Conservation (phyloP, 257 asterid genomes). For the Leonotis leonurus region DNA sequence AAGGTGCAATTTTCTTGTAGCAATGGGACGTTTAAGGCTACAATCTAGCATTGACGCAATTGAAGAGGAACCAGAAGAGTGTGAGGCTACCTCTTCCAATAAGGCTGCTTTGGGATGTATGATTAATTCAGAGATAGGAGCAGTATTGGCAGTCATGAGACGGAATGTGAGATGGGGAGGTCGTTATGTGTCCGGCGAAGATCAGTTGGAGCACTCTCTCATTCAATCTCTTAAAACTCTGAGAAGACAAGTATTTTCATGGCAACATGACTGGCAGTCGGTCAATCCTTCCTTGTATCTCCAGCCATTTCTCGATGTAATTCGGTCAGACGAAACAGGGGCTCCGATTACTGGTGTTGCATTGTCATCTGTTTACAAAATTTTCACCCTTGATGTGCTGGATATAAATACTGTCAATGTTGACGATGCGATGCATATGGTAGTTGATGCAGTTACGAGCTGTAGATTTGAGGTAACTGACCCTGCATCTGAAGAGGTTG, state of each 20-base stretch:
- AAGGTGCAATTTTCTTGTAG: slow-evolving; percentile 19
- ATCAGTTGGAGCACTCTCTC: slow-evolving; percentile 91
- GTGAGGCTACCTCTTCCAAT: slow-evolving; percentile 51
- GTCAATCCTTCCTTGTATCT: slow-evolving; percentile 76
- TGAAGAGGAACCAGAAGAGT: slow-evolving; percentile 96
- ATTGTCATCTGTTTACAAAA: slow-evolving; percentile 81
- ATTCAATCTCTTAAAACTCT: slow-evolving; percentile 80
- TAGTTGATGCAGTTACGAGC: slow-evolving; percentile 96
- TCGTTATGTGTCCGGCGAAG: slow-evolving; percentile 91
- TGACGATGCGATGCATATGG: slow-evolving; percentile 82
- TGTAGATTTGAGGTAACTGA: slow-evolving; percentile 96
- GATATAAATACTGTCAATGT: slow-evolving; percentile 59
- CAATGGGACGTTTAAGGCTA: slow-evolving; percentile 78
- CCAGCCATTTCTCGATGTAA: slow-evolving; percentile 91
- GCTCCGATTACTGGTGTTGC: slow-evolving; percentile 93
- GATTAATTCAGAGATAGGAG: slow-evolving; percentile 87
- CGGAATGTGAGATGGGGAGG: slow-evolving; percentile 98
- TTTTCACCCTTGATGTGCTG: slow-evolving; percentile 77
- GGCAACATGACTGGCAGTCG: slow-evolving; percentile 80
- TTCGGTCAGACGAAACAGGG: slow-evolving; percentile 95
- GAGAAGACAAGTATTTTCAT: slow-evolving; percentile 70
- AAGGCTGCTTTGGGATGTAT: slow-evolving; percentile 71
- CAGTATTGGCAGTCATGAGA: slow-evolving; percentile 96
- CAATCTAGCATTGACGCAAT: slow-evolving; percentile 78
- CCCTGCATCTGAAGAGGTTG: slow-evolving; percentile 96